Evolutionary conservation across 495 filamentous ascomycete species (phyloP).

Genomic region (Penicillium roqueforti): DNA sequence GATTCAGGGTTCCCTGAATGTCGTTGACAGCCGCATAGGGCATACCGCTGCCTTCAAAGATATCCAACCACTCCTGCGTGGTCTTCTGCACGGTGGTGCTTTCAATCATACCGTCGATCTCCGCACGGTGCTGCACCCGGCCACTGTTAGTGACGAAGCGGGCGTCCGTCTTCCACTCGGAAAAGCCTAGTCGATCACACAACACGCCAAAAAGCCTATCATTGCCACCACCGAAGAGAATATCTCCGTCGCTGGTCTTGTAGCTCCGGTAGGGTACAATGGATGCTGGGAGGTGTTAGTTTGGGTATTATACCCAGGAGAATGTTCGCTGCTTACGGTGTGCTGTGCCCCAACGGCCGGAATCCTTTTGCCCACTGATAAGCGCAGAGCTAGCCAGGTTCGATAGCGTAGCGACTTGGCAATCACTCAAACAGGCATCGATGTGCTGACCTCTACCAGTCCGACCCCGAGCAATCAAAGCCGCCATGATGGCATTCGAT

Average conservation of each 20-base stretch:
- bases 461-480: conserved; percentile 64
- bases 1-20: conserved; percentile 74
- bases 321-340: conserved; percentile 63
- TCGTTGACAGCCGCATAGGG: conserved; percentile 96
- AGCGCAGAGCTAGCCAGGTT: conserved; percentile 92
- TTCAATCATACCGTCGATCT: conserved; percentile 75
- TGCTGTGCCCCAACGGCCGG: conserved; percentile 89
- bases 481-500: conserved; percentile 95
- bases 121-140: conserved; percentile 71
- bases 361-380: conserved; percentile 83
- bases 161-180: conserved; percentile 73
- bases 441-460: conserved; percentile 85
- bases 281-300: conserved; percentile 55
- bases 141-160: conserved; percentile 76
- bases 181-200: conserved; percentile 69
- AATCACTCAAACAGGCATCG: conserved; percentile 86
- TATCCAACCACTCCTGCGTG: conserved; percentile 81
- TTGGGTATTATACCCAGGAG: neutral
- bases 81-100: conserved; percentile 69
- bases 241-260: conserved; percentile 86
- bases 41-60: conserved; percentile 87
- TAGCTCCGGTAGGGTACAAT: conserved; percentile 95
- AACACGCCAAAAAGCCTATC: conserved; percentile 85
- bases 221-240: conserved; percentile 91
- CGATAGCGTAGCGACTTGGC: conserved; percentile 85